Evolutionary conservation across 495 filamentous ascomycete genomes (phyloP).

Genomic region (Barbatosphaeria neglecta): DNA sequence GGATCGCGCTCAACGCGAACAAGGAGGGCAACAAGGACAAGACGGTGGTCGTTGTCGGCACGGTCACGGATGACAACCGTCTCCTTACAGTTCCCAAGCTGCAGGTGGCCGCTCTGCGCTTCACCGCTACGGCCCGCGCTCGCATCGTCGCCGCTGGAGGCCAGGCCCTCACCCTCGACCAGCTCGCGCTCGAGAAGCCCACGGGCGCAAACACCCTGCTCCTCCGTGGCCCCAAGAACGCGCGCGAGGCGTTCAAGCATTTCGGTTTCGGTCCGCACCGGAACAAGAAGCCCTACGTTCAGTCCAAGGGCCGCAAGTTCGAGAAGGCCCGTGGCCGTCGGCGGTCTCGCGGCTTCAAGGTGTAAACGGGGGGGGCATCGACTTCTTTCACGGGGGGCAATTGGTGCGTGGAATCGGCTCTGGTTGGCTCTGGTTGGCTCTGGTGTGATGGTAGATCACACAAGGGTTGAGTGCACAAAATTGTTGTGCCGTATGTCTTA

Average conservation of each 20-base stretch:
- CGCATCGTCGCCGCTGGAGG: conserved; percentile 87
- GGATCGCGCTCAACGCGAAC: conserved; percentile 64
- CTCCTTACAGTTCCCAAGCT: conserved; percentile 82
- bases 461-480: no score
- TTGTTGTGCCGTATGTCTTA: no score
- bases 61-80: conserved; percentile 94
- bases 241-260: conserved; percentile 95
- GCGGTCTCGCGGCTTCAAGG: conserved; percentile 96
- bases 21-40: conserved; percentile 60
- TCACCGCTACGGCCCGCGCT: conserved; percentile 90
- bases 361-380: conserved; percentile 52
- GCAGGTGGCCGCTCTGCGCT: conserved; percentile 80
- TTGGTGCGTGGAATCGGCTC: no score
- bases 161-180: conserved; percentile 87
- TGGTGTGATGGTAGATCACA: no score
- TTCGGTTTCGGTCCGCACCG: conserved; percentile 96
- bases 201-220: conserved; percentile 92
- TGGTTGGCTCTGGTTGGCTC: no score
- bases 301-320: conserved; percentile 98
- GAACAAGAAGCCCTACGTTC: conserved; percentile 96
- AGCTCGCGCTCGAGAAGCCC: conserved; percentile 84
- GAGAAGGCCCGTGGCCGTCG: conserved; percentile 96
- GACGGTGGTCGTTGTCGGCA: conserved; percentile 84
- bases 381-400: no score
- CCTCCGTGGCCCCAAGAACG: conserved; percentile 92